phyloP scores from a whole-genome alignment of 768 basidiomycete genomes.

The Pleurotus eryngii region DNA sequence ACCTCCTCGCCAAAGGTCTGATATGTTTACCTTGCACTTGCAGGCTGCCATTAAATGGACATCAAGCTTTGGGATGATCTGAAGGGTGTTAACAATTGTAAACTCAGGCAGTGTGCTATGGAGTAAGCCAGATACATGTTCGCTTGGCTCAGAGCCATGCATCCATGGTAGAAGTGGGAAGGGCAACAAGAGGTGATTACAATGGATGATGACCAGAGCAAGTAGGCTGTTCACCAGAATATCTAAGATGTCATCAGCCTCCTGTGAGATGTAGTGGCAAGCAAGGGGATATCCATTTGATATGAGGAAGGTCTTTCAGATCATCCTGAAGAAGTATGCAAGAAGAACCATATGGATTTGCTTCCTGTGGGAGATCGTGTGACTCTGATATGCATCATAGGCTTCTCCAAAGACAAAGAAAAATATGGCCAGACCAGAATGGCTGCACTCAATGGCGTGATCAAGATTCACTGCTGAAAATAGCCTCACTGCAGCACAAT shows the following conservation, averaged over 20 bases:
- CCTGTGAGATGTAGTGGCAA: not conserved
- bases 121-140: slow-evolving; percentile 20
- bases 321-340: not conserved
- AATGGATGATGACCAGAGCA: not conserved
- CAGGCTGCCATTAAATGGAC: slow-evolving; percentile 10
- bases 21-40: slow-evolving; percentile 13
- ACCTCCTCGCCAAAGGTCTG: slow-evolving; percentile 10
- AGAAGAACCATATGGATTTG: slow-evolving; percentile 17
- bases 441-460: slow-evolving; percentile 12
- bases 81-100: slow-evolving; percentile 13
- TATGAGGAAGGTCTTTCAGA: not conserved
- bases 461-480: slow-evolving; percentile 26
- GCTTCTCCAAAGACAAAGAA: slow-evolving; percentile 28
- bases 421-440: slow-evolving; percentile 18
- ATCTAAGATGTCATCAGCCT: not conserved
- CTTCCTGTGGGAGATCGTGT: slow-evolving; percentile 13
- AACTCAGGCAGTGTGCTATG: slow-evolving; percentile 14
- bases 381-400: slow-evolving; percentile 25
- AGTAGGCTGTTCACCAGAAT: not conserved
- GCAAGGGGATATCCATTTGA: not conserved
- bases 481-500: slow-evolving; percentile 28
- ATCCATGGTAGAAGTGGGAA: slow-evolving; percentile 21
- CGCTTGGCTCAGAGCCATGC: slow-evolving; percentile 17
- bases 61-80: slow-evolving; percentile 16
- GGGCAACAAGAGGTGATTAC: not conserved